Base-by-base conservation (phyloP, 1,139 yeast genomes). In the Groenewaldozyma auringiensis region DNA sequence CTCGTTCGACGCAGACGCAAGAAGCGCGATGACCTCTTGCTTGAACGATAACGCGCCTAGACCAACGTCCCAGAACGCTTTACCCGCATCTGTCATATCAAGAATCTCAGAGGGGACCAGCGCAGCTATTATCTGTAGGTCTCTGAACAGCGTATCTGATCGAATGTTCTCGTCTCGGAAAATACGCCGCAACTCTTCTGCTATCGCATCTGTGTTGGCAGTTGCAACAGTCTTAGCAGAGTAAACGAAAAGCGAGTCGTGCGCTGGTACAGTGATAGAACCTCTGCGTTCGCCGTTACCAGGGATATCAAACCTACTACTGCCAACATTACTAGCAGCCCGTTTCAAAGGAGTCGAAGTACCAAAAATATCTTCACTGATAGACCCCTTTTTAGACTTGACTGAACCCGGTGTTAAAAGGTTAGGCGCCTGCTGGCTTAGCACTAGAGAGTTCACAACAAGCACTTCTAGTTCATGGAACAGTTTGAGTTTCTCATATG, bases 1-100 rank as follows among this genome's bases (percentile, higher is more conserved):
- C 37, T 66, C 65, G 21, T 59, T 50, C 1, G 69, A 67, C 3
- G 59, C 52, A 29, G 61, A 63, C 33, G 60, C 62, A 38, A 65
- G 52, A 21, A 59, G 47, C 20, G 53, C 50, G 20, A 65, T 50
- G 2, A 59, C 61, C 33, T 63, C 64, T 34, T 63, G 65, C 45
- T 65, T 57, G 37, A 65, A 53, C 13, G 65, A 59, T 42, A 57
- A 48, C 1, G 68, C 68, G 1, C 68, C 70, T 39, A 63, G 55
- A 35, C 65, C 59, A 32, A 65, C 68, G 42, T 65, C 69, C 63
- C 67, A 64, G 44, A 66, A 66, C 13, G 66, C 64, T 47, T 61
- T 61, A 34, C 67, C 67, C 37, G 54, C 52, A 38, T 61, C 65
- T 2, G 63, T 61, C 50, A 56, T 43, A 40, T 64, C 68, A 33